Evolutionary conservation across 192 early-diverging fungal genomes (phyloP).

Genomic region (Dissophora globulifera): DNA sequence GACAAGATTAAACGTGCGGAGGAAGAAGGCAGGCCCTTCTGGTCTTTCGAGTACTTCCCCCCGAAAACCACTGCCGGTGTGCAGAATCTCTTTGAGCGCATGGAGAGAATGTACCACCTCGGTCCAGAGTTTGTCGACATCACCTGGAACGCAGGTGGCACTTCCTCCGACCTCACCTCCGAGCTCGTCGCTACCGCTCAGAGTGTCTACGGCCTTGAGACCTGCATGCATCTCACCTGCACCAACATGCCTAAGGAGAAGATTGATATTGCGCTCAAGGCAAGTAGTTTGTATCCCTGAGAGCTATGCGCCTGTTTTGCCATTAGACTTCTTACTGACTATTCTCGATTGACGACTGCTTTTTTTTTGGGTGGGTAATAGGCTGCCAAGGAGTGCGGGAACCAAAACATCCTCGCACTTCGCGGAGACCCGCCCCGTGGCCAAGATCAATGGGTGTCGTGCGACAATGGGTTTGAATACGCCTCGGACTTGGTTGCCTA

Average conservation of each 20-base stretch:
- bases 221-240: constrained; percentile 97
- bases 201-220: constrained; percentile 90
- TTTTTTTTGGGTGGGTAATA: no score
- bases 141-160: constrained; percentile 97
- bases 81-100: constrained; percentile 91
- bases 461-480: constrained; percentile 82
- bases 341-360: no score
- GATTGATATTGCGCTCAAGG: constrained; percentile 85
- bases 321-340: not conserved
- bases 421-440: constrained; percentile 94
- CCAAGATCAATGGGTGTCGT: constrained; percentile 79
- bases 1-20: constrained; percentile 72
- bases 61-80: constrained; percentile 82
- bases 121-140: constrained; percentile 96
- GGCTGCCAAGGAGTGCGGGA: constrained; percentile 85
- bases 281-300: constrained; percentile 20
- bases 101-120: constrained; percentile 92
- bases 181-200: constrained; percentile 89
- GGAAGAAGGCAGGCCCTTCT: constrained; percentile 63
- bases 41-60: constrained; percentile 98
- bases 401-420: constrained; percentile 95
- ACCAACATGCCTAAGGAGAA: constrained; percentile 95
- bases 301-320: not conserved
- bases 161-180: constrained; percentile 87
- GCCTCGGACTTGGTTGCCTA: constrained; percentile 92